Evolutionary conservation across 192 early-diverging fungal genomes (phyloP).

Genomic region (Umbelopsis isabellina): DNA sequence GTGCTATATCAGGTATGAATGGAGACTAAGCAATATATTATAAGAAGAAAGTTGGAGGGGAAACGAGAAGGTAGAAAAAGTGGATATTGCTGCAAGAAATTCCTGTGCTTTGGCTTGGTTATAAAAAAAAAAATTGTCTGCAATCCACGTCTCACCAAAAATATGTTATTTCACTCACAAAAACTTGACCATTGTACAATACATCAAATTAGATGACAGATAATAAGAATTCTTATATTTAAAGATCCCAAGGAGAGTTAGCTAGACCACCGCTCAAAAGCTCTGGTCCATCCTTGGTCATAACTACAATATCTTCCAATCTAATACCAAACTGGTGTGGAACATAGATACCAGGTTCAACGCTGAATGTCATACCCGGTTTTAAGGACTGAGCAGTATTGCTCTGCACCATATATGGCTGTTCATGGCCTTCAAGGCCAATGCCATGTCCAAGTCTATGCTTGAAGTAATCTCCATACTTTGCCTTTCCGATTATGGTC

Average conservation of each 20-base stretch:
- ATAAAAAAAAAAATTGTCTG: conserved; percentile 15
- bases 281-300: conserved; percentile 38
- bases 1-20: background rate
- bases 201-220: too few species aligned
- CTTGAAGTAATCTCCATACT: conserved; percentile 49
- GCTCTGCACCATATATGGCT: conserved; percentile 55
- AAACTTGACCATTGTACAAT: too few species aligned
- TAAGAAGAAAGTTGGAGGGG: too few species aligned
- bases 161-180: conserved; percentile 10
- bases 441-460: conserved; percentile 59
- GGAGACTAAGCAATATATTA: background rate
- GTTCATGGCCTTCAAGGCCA: conserved; percentile 57
- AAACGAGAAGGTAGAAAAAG: too few species aligned
- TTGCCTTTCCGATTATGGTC: conserved; percentile 36
- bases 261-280: conserved; percentile 37
- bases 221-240: too few species aligned
- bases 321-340: conserved; percentile 46
- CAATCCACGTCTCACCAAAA: conserved; percentile 1
- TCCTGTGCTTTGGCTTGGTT: too few species aligned
- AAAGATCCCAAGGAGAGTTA: conserved; percentile 35
- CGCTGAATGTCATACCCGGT: conserved; percentile 53
- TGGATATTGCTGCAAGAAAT: too few species aligned
- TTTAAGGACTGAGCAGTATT: conserved; percentile 43
- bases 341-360: conserved; percentile 60
- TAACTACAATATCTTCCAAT: conserved; percentile 35